Conservation (phyloP, 306 rosid species). For the Trifolium subterraneum region DNA sequence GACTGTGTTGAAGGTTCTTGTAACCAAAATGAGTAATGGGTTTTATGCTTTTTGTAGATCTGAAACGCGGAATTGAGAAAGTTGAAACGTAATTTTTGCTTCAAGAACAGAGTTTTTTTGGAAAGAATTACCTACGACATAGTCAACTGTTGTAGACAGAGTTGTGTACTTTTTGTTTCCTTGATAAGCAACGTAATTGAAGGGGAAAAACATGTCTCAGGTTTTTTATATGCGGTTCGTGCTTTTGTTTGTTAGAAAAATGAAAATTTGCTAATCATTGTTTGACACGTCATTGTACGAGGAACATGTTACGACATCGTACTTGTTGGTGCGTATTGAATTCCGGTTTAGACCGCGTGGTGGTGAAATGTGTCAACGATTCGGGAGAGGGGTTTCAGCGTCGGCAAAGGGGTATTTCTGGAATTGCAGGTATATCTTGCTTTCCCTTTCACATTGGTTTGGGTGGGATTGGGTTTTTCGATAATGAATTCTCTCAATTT, state of each 20-base stretch:
- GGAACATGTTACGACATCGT: not conserved
- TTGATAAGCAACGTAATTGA: constrained; percentile 34
- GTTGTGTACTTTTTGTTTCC: not conserved
- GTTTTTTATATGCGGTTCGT: constrained; percentile 11
- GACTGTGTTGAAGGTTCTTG: not conserved
- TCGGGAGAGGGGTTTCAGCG: constrained; percentile 1
- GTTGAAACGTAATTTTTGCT: constrained; percentile 12
- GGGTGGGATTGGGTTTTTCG: too few species aligned
- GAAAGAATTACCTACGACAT: constrained; percentile 30
- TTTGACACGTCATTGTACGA: constrained; percentile 40
- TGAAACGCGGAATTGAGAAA: constrained; percentile 26
- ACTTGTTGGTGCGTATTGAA: not conserved
- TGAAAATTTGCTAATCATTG: not conserved
- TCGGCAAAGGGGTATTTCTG: constrained; percentile 40
- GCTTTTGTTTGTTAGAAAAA: not conserved
- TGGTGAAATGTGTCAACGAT: not conserved
- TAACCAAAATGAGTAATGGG: constrained; percentile 16
- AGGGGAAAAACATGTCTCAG: not conserved
- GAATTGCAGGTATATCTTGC: not conserved
- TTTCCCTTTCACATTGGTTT: too few species aligned
- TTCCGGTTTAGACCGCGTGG: not conserved
- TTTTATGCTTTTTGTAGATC: constrained; percentile 29
- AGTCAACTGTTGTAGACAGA: constrained; percentile 41
- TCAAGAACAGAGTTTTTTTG: not conserved
- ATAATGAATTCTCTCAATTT: too few species aligned